Evolutionary conservation across 345 rosid species (phyloP).

Genomic region (Citrus glauca): DNA sequence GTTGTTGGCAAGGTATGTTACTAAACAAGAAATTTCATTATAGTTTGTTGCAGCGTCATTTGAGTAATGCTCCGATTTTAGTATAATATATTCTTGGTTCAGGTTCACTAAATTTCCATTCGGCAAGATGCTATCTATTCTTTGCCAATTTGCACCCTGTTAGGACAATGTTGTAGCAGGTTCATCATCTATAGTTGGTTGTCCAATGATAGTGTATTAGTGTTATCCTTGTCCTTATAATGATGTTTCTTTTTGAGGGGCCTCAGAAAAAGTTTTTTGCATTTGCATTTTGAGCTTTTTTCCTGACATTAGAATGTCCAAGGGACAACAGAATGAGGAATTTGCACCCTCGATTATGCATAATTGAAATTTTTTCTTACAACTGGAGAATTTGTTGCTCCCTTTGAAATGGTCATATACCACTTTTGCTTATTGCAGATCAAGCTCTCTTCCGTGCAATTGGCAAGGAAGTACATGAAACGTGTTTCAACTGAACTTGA

Average conservation of each 20-base stretch:
- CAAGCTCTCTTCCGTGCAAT: conserved; percentile 90
- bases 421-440: conserved; percentile 44
- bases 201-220: background rate
- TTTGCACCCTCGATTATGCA: background rate
- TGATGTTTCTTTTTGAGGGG: background rate
- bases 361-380: background rate
- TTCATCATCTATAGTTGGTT: background rate
- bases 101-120: background rate
- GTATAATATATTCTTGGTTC: background rate
- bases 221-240: background rate
- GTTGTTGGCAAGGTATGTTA: conserved; percentile 87
- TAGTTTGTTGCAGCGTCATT: background rate
- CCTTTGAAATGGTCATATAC: background rate
- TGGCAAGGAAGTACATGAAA: conserved; percentile 96
- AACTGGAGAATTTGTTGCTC: background rate
- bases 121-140: background rate
- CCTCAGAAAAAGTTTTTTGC: background rate
- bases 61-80: background rate
- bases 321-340: background rate
- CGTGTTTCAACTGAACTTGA: conserved; percentile 88
- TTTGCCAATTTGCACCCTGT: background rate
- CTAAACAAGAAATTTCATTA: background rate
- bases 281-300: background rate
- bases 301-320: background rate
- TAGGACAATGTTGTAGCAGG: background rate